These are phyloP conservation scores for Simplicillium sp. DNA, from an alignment of 2,329 filamentous ascomycete genomes.

Conservation along the genomic window DNA sequence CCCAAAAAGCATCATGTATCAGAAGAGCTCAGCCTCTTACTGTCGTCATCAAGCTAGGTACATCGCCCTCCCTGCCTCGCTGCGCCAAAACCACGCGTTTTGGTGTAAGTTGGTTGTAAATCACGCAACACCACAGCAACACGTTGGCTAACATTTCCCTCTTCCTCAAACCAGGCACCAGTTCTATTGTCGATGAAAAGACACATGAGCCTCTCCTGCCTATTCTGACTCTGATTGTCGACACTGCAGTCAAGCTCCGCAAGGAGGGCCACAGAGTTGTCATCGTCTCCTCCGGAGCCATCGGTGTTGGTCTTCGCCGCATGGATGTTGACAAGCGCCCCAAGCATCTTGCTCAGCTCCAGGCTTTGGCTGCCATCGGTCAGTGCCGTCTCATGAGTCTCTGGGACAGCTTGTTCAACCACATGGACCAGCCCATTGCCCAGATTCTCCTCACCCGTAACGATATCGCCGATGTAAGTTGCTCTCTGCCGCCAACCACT, in stretches of 20 bases:
- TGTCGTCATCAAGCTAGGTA: slow-evolving; percentile 84
- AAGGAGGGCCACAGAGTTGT: slow-evolving; percentile 91
- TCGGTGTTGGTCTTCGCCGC: slow-evolving; percentile 82
- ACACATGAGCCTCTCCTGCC: slow-evolving; percentile 90
- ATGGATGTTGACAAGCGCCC: slow-evolving; percentile 85
- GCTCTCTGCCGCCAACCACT: not conserved
- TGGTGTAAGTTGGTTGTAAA: not conserved
- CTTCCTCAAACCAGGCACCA: slow-evolving; percentile 66
- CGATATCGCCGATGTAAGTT: slow-evolving; percentile 82
- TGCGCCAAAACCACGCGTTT: slow-evolving; percentile 1
- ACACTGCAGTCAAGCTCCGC: slow-evolving; percentile 79
- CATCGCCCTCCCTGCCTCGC: slow-evolving; percentile 16
- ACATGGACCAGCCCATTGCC: slow-evolving; percentile 82
- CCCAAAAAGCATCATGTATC: slow-evolving; percentile 8
- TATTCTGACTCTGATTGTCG: slow-evolving; percentile 84
- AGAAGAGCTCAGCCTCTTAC: slow-evolving; percentile 41
- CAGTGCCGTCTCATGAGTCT: slow-evolving; percentile 92
- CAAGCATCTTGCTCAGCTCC: slow-evolving; percentile 81
- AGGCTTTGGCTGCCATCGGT: slow-evolving; percentile 91
- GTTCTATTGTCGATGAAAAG: slow-evolving; percentile 95
- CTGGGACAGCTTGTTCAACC: slow-evolving; percentile 87
- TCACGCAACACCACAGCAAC: not conserved
- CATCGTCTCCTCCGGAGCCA: slow-evolving; percentile 93
- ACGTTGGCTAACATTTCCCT: no score
- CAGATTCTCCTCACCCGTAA: slow-evolving; percentile 92